Percentiles rank a stretch among this genome's conserved stretches.
phyloP scores from a whole-genome alignment of 2,329 filamentous ascomycete genomes.

The Ciborinia camelliae region DNA sequence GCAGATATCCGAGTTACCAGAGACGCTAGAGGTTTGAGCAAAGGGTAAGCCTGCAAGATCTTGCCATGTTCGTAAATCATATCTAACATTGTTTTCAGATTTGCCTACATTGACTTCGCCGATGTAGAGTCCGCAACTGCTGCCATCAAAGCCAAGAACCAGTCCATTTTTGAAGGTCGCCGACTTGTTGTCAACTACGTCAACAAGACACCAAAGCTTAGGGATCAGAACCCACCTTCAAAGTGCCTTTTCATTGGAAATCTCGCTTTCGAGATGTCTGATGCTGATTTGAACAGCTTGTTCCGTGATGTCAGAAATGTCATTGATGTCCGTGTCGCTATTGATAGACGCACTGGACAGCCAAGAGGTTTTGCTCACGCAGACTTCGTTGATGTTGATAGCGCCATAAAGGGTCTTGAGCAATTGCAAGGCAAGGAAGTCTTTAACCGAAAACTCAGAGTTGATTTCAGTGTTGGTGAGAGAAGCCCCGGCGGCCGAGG shows the following conservation, averaged over 20 bases:
- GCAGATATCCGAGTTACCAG: constrained; percentile 52
- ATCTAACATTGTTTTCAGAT: constrained; percentile 44
- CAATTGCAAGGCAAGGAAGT: constrained; percentile 54
- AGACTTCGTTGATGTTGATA: constrained; percentile 68
- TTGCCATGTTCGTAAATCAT: constrained; percentile 4
- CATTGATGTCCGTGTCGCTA: constrained; percentile 73
- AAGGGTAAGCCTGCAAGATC: constrained; percentile 53
- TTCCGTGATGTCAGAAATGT: constrained; percentile 70
- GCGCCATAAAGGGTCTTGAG: constrained; percentile 59
- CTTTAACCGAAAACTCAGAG: constrained; percentile 61
- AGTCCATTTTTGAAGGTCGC: constrained; percentile 61
- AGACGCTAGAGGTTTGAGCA: constrained; percentile 62
- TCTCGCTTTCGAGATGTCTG: constrained; percentile 81
- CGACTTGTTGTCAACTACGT: constrained; percentile 58
- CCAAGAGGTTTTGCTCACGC: constrained; percentile 81
- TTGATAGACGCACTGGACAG: constrained; percentile 76
- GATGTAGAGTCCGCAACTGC: constrained; percentile 49
- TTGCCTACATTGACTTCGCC: constrained; percentile 63
- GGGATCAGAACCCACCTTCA: constrained; percentile 46
- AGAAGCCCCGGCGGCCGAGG: background rate
- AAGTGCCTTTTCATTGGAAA: constrained; percentile 79
- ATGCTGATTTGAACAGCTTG: constrained; percentile 74
- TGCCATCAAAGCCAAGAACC: constrained; percentile 57
- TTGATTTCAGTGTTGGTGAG: constrained; percentile 53
- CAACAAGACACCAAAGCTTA: constrained; percentile 30